Percentiles rank a stretch among this genome's conserved stretches.
phyloP scores from a whole-genome alignment of 208 protist genomes.

The Entamoeba histolytica region DNA sequence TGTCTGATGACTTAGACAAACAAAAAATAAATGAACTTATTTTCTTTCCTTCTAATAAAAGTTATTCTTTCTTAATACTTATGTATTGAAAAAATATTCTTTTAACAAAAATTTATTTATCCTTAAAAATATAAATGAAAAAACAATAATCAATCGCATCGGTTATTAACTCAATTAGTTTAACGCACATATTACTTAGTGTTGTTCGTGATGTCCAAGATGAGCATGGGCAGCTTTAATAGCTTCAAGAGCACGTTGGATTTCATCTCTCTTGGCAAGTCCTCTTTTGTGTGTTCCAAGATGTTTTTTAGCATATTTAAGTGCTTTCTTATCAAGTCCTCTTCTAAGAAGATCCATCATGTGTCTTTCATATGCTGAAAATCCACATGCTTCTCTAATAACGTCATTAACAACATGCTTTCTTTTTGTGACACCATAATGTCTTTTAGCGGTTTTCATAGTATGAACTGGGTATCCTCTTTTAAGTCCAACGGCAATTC shows the following conservation, averaged over 20 bases:
- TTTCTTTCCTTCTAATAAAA: too few relatives aligned
- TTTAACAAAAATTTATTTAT: too few relatives aligned
- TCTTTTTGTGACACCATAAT: background rate
- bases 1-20: too few relatives aligned
- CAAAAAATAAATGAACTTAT: too few relatives aligned
- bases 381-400: background rate
- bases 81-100: too few relatives aligned
- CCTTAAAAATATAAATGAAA: too few relatives aligned
- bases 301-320: background rate
- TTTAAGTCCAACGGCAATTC: background rate
- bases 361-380: background rate
- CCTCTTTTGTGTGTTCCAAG: background rate
- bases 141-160: too few relatives aligned
- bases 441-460: background rate
- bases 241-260: background rate
- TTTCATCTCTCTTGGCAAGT: background rate
- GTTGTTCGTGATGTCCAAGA: too few relatives aligned
- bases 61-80: too few relatives aligned
- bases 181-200: too few relatives aligned
- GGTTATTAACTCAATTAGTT: too few relatives aligned
- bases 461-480: background rate
- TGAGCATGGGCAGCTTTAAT: background rate
- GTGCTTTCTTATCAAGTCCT: background rate
- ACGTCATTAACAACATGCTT: background rate
- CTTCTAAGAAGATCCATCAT: background rate